These are phyloP conservation scores for Ophiostoma novo-ulmi DNA, from an alignment of 2,329 filamentous ascomycete genomes.

Conservation along the genomic window DNA sequence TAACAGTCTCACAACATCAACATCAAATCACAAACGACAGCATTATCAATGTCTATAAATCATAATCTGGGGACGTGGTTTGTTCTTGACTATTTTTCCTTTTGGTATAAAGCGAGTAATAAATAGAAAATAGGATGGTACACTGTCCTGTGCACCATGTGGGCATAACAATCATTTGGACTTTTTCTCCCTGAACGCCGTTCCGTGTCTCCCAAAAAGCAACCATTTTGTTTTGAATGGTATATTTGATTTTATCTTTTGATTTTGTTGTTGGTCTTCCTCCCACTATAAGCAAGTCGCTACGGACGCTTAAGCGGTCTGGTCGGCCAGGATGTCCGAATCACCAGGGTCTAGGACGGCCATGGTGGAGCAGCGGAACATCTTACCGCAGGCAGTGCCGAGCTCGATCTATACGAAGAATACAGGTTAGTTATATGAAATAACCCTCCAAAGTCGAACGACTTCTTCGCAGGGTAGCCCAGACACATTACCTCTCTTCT, in stretches of 20 bases:
- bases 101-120: conserved; percentile 20
- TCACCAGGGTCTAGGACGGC: conserved; percentile 95
- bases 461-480: conserved; percentile 86
- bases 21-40: neutral
- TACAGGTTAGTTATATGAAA: conserved; percentile 52
- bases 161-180: conserved; percentile 22
- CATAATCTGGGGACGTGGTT: conserved; percentile 12
- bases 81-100: conserved; percentile 22
- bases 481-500: conserved; percentile 29
- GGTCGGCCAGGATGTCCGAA: conserved; percentile 90
- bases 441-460: conserved; percentile 83
- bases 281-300: neutral
- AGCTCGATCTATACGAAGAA: conserved; percentile 75
- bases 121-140: conserved; percentile 14
- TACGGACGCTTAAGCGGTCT: conserved; percentile 50
- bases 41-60: neutral
- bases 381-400: conserved; percentile 96
- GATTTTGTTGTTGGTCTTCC: neutral
- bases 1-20: neutral
- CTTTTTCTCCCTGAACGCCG: conserved; percentile 40
- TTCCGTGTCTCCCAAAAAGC: conserved; percentile 28
- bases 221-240: conserved; percentile 14
- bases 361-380: conserved; percentile 96
- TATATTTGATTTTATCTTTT: conserved; percentile 14
- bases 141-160: conserved; percentile 18